These are phyloP conservation scores for Colletotrichum siamense DNA, from an alignment of 2,329 filamentous ascomycete species.

Conservation along the genomic window DNA sequence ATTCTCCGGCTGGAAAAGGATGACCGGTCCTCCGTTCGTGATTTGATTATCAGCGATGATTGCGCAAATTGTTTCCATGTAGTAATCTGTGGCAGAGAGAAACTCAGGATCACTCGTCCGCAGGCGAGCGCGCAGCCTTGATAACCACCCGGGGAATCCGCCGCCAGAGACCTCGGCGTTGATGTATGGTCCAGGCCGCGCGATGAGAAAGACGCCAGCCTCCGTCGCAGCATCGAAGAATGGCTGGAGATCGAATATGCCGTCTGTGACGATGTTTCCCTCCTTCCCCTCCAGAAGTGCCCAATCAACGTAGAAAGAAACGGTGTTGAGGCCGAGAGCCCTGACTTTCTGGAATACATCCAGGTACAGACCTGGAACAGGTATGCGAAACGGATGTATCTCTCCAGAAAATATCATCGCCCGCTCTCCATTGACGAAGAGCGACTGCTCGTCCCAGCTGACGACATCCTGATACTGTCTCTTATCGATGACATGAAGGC, in stretches of 20 bases:
- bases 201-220: constrained; percentile 79
- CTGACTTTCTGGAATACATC: constrained; percentile 86
- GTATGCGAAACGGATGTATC: constrained; percentile 69
- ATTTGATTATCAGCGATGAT: constrained; percentile 80
- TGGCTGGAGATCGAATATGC: constrained; percentile 73
- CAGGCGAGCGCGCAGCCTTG: constrained; percentile 68
- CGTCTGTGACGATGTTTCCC: constrained; percentile 72
- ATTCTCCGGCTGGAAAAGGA: constrained; percentile 82
- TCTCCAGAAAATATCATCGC: constrained; percentile 77
- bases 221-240: constrained; percentile 79
- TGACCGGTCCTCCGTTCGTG: constrained; percentile 81
- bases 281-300: constrained; percentile 76
- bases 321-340: constrained; percentile 78
- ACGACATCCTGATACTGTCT: constrained; percentile 46
- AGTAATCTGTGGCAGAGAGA: constrained; percentile 71
- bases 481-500: constrained; percentile 16
- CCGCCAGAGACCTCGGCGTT: constrained; percentile 80
- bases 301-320: constrained; percentile 84
- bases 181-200: constrained; percentile 76
- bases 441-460: constrained; percentile 75
- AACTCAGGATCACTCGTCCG: constrained; percentile 68
- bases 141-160: constrained; percentile 82
- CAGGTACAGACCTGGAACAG: constrained; percentile 57
- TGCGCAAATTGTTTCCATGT: constrained; percentile 51
- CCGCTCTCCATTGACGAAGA: constrained; percentile 73